Evolutionary conservation across 371 early-diverging fungal species (phyloP), one percentile per base, ranked within the genome.

Genomic region (Mucor indicus): DNA sequence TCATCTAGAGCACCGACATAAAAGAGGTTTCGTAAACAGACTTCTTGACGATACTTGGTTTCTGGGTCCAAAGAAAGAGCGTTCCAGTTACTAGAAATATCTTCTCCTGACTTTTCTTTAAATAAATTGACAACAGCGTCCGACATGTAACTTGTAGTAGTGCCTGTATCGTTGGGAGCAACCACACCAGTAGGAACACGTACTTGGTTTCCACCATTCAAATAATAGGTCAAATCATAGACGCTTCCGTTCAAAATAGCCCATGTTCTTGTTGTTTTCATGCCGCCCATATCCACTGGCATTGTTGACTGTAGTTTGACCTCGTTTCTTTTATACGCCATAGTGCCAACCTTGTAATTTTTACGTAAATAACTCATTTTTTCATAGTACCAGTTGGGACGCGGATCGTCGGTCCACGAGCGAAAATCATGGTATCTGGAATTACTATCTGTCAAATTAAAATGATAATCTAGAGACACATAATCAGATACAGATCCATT

Each of bases 1-100:
- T 83, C 76, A 74, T 95, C 95, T n/a, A 95, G 67, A 1, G 84
- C 75, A 23, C 96, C 96, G 13, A 81, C 85, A 59, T 83, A 90
- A 60, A 90, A 92, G 9, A 87, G 72, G 33, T 83, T 79, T 48
- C 83, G 72, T 53, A 95, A 62, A 62, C 96, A 95, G 1, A 62
- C 65, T 25, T 60, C 40, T 50, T 73, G 72, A 8, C 62, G 44
- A 16, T 30, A 39, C 24, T 57, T 72, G 49, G 54, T 58, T 15
- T 37, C 68, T 37, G 45, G 42, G 13, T 56, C 62, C 22, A 66
- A 20, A 1, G 67, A 49, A 17, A 77, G 41, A 8, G 62, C 55
- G 48, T 83, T 80, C 66, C 77, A 84, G 17, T 55, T 52, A 38
- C 72, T 61, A 16, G 86, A 74, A 43, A 86, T 77, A 62, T 87